These are phyloP conservation scores for Hericium erinaceus DNA, from an alignment of 768 basidiomycete species.

Conservation along the genomic window DNA sequence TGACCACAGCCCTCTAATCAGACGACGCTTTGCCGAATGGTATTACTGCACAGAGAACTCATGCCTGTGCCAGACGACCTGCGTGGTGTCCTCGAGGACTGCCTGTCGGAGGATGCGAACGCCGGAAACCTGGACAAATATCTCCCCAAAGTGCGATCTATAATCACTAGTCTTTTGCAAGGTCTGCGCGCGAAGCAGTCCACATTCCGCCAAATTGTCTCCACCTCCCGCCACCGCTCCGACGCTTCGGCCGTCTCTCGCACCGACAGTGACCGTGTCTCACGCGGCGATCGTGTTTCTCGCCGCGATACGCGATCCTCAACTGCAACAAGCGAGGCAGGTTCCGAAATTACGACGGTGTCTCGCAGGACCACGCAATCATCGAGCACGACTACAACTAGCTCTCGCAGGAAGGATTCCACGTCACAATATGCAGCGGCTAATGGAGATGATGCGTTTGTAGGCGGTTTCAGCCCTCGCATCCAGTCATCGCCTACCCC, in stretches of 20 bases:
- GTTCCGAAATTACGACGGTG: background rate
- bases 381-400: constrained; percentile 7
- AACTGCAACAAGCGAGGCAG: constrained; percentile 15
- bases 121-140: constrained; percentile 79
- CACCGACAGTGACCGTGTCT: constrained; percentile 29
- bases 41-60: constrained; percentile 54
- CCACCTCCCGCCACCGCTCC: constrained; percentile 48
- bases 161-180: constrained; percentile 88
- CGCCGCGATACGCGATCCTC: constrained; percentile 24
- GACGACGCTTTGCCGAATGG: constrained; percentile 1
- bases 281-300: constrained; percentile 44
- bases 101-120: constrained; percentile 84
- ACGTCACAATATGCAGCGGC: constrained; percentile 6
- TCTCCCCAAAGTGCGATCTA: constrained; percentile 82
- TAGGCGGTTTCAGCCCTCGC: constrained; percentile 40
- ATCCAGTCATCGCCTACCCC: constrained; percentile 7
- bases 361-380: constrained; percentile 13
- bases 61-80: constrained; percentile 82
- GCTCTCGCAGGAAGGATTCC: constrained; percentile 17
- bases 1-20: background rate
- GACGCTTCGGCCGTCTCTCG: constrained; percentile 38
- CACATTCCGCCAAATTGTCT: constrained; percentile 68
- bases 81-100: constrained; percentile 80
- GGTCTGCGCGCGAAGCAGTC: constrained; percentile 91
- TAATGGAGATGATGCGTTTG: constrained; percentile 32